Evolutionary conservation across 2,329 filamentous ascomycete species (phyloP), one percentile per base, ranked within the genome.

Genomic region (Herpomyces periplanetae): DNA sequence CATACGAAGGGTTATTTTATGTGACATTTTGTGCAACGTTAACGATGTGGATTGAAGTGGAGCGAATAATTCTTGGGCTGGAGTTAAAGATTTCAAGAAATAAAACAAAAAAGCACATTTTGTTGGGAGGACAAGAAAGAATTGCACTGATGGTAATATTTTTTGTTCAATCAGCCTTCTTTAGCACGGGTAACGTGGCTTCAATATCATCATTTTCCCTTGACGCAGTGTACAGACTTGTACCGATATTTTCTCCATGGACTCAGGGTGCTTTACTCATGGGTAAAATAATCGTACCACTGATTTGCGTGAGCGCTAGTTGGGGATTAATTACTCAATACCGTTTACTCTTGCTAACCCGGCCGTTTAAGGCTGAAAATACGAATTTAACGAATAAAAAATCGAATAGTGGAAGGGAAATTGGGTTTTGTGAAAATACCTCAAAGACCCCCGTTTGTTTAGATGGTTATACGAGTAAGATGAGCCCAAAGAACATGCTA

Each of bases 1-100:
- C 75, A 1, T 96, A 85, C 40, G 80, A 96, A 38, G 75, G 75
- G 0, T 48, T 96, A 2, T 96, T 96, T 37, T 96, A 91, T 38
- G 55, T 88, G 23, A 57, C 62, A 5, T 96, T 88, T 38, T 71
- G 60, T 31, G 44, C 63, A 20, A 65, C 61, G 10, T 43, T 96
- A 3, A 47, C 87, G 19, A 58, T 60, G 21, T 96, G 80, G 80
- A 66, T 88, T 13, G 57, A 60, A n/a, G 48, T 96, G 1, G 80
- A 96, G 36, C 64, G n/a, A n/a, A n/a, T n/a, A n/a, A n/a, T n/a
- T n/a, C n/a, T n/a, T n/a, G n/a, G n/a, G n/a, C 31, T 13, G 34
- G 35, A 5, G 37, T 39, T 15, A 25, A 28, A 11, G 27, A 31
- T 10, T 32, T 33, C 5, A 28, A 35, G 8, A 17, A 27, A 3